A percentile compares a stretch with the other conserved stretches of the same genome.
Evolutionary conservation across 2,329 filamentous ascomycete genomes (phyloP).

Genomic region (Pestalotiopsis fici): DNA sequence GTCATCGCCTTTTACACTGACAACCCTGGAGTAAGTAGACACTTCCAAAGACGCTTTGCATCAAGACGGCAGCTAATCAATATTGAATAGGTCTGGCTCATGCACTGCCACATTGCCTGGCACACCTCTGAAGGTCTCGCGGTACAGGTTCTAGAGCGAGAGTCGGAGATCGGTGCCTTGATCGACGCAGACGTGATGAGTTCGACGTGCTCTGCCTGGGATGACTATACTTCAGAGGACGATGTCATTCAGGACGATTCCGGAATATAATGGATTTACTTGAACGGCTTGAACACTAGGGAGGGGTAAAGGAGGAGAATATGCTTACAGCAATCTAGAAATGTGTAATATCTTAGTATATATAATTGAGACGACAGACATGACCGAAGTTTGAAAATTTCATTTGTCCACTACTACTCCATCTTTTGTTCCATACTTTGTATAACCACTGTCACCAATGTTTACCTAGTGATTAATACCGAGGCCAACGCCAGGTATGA

Average conservation of each 20-base stretch:
- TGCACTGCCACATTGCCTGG: constrained; percentile 46
- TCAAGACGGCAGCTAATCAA: neutral
- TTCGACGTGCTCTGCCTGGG: constrained; percentile 25
- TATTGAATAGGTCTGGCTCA: constrained; percentile 5
- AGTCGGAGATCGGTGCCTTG: constrained; percentile 24
- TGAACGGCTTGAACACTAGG: neutral
- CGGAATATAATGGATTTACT: constrained; percentile 23
- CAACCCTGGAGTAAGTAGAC: constrained; percentile 43
- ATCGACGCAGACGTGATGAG: constrained; percentile 22
- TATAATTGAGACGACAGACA: too few relatives aligned
- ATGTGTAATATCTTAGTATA: too few relatives aligned
- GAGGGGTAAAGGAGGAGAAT: too few relatives aligned
- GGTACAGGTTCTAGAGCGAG: constrained; percentile 48
- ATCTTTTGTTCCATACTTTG: too few relatives aligned
- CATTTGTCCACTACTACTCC: too few relatives aligned
- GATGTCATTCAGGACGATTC: constrained; percentile 26
- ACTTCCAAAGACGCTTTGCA: neutral
- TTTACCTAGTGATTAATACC: too few relatives aligned
- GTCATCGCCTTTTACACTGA: constrained; percentile 51
- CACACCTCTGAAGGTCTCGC: constrained; percentile 50
- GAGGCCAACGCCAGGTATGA: too few relatives aligned
- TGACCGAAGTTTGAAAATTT: too few relatives aligned
- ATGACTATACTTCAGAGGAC: constrained; percentile 20
- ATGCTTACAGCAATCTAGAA: too few relatives aligned
- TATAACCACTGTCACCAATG: too few relatives aligned